Base-by-base conservation (phyloP, 805 yeast species). In the Candida piceae region DNA sequence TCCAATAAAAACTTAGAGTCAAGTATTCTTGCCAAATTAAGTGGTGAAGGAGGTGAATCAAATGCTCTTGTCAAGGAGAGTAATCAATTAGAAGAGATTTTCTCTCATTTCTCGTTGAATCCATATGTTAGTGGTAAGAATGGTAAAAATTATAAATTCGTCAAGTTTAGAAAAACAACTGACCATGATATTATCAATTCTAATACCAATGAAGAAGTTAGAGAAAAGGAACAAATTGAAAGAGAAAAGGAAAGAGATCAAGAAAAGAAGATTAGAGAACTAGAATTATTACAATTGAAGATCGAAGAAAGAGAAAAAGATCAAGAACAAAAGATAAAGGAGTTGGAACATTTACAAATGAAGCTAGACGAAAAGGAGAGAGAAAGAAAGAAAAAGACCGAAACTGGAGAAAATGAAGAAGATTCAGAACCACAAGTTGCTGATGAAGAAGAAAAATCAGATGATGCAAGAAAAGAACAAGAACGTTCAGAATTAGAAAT, bases 131-230 rank as follows among this genome's bases (percentile, higher is more conserved):
- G 51, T 34, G 58, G 55, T 17, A 52, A 50, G 37, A 52, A 53
- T 33, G 55, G 57, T 16, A 53, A 55, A 46, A 55, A 50, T 29
- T 55, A 51, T 39, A 45, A 50, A 41, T 58, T 58, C 50, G 60
- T 56, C 34, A 57, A 55, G 34, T 57, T 58, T 36, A 50, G 52
- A 40, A 57, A 57, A 36, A 44, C 43, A n/a, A 41, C 46, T n/a
- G 48, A 42, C 13, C 48, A 47, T 16, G 55, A 52, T 36, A 42
- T 49, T 24, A 46, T 52, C 26, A 57, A 53, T 34, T 51, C 57
- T 7, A 54, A 58, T 32, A 52, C 51, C 7, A 47, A 46, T 21
- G 52, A 46, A 9, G 50, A 46, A 34, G 43, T 39, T 26, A 39
- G 42, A 18, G 46, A 43, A 15, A 38, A 45, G 35, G 45, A 42